Conservation (phyloP, 768 basidiomycete species). For the Tremella yokohamensis region DNA sequence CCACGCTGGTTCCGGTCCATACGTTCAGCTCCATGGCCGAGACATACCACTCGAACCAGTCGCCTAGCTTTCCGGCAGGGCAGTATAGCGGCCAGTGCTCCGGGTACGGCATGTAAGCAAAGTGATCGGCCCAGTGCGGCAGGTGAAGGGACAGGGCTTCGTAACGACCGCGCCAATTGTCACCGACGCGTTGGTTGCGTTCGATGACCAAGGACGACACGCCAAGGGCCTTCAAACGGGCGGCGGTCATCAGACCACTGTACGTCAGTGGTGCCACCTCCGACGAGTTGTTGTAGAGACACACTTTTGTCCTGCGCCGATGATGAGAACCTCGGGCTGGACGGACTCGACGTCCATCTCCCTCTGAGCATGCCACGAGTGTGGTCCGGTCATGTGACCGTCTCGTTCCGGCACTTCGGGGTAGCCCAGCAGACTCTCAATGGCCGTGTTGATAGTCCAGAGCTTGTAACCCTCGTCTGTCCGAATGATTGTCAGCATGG, state of each 20-base stretch:
- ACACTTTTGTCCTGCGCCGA: slow-evolving; percentile 32
- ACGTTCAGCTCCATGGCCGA: slow-evolving; percentile 17
- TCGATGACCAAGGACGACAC: slow-evolving; percentile 63
- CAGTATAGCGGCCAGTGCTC: slow-evolving; percentile 47
- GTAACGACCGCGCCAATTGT: slow-evolving; percentile 56
- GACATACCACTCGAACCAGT: slow-evolving; percentile 45
- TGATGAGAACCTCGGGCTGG: slow-evolving; percentile 16
- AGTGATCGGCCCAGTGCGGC: slow-evolving; percentile 46
- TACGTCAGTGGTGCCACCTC: slow-evolving; percentile 15
- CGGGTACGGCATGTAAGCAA: slow-evolving; percentile 53
- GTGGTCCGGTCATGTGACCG: slow-evolving; percentile 16
- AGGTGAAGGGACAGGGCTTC: slow-evolving; percentile 63
- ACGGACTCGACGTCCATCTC: slow-evolving; percentile 11
- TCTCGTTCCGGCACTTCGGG: slow-evolving; percentile 51
- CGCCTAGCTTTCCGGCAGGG: slow-evolving; percentile 43
- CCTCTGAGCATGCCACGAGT: slow-evolving; percentile 15
- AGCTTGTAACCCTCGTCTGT: slow-evolving; percentile 59
- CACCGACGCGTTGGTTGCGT: slow-evolving; percentile 33
- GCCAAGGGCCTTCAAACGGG: slow-evolving; percentile 61
- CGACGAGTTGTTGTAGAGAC: not conserved
- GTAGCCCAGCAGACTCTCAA: slow-evolving; percentile 58
- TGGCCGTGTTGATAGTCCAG: slow-evolving; percentile 59
- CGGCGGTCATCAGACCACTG: slow-evolving; percentile 62
- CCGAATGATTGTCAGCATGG: slow-evolving; percentile 59
- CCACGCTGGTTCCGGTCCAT: slow-evolving; percentile 18